Evolutionary conservation across 2,329 filamentous ascomycete genomes (phyloP).

Genomic region (Scytalidium lignicola): DNA sequence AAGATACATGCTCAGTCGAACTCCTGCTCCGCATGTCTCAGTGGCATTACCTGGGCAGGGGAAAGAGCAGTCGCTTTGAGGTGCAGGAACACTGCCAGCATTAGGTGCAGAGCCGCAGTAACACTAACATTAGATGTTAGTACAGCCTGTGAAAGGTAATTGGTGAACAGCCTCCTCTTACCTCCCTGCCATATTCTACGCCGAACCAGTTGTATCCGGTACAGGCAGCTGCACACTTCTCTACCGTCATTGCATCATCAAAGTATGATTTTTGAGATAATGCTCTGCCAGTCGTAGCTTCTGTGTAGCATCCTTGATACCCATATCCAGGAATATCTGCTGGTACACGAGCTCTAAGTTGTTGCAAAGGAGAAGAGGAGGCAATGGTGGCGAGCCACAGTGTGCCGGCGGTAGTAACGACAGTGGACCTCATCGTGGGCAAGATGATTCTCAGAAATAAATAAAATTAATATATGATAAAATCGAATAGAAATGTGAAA

Average conservation of each 20-base stretch:
- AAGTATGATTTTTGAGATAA: conserved; percentile 9
- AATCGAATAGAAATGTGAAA: too few species aligned
- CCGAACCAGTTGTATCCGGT: conserved; percentile 26
- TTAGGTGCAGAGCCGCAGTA: conserved; percentile 18
- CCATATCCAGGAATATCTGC: background rate
- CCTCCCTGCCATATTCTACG: conserved; percentile 28
- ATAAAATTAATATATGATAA: too few species aligned
- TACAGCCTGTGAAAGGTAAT: background rate
- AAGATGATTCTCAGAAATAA: background rate
- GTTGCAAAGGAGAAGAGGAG: background rate
- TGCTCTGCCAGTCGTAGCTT: conserved; percentile 15
- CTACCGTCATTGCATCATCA: conserved; percentile 3
- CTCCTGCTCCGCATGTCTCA: conserved; percentile 2
- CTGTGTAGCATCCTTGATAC: conserved; percentile 26
- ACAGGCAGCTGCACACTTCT: conserved; percentile 4
- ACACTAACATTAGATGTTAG: conserved; percentile 11
- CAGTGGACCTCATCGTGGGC: background rate
- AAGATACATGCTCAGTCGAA: conserved; percentile 1
- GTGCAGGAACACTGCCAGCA: conserved; percentile 7
- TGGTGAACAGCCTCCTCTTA: background rate
- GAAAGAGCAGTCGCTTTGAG: conserved; percentile 4
- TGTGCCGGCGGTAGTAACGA: background rate
- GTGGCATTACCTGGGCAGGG: conserved; percentile 3
- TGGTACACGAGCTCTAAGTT: background rate
- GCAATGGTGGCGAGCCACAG: background rate